Conservation (phyloP, 148 eudicot genomes). For the Mesembryanthemum crystallinum region DNA sequence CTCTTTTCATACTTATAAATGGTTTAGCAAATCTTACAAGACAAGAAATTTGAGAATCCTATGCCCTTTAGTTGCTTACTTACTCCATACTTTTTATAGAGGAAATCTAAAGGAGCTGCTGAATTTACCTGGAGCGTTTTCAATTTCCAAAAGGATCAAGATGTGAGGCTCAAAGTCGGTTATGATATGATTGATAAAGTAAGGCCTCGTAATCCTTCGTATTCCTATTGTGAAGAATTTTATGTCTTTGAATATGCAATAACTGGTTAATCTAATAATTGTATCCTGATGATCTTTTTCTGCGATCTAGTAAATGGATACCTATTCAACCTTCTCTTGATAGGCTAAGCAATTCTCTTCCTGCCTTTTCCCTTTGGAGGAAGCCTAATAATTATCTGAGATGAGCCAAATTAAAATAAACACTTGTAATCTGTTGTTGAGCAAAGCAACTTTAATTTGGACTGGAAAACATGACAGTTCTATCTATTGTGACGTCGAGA, state of each 20-base stretch:
- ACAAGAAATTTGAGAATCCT: neutral
- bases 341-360: neutral
- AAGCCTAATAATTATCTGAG: neutral
- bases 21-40: neutral
- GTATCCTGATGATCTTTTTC: neutral
- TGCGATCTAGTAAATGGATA: neutral
- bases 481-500: neutral
- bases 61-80: constrained; percentile 4
- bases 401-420: neutral
- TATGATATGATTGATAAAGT: constrained; percentile 77
- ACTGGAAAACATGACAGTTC: neutral
- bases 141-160: constrained; percentile 79
- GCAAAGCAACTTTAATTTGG: neutral
- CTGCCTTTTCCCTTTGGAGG: neutral
- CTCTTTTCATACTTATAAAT: neutral
- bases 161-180: constrained; percentile 81
- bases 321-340: neutral
- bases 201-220: constrained; percentile 5
- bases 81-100: constrained; percentile 38
- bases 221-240: neutral
- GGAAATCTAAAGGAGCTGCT: constrained; percentile 54
- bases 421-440: neutral
- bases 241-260: neutral
- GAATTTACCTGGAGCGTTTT: constrained; percentile 68
- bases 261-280: neutral